Evolutionary conservation across 495 filamentous ascomycete genomes (phyloP), one percentile per base, ranked within the genome.

Genomic region (Neurospora sp.): DNA sequence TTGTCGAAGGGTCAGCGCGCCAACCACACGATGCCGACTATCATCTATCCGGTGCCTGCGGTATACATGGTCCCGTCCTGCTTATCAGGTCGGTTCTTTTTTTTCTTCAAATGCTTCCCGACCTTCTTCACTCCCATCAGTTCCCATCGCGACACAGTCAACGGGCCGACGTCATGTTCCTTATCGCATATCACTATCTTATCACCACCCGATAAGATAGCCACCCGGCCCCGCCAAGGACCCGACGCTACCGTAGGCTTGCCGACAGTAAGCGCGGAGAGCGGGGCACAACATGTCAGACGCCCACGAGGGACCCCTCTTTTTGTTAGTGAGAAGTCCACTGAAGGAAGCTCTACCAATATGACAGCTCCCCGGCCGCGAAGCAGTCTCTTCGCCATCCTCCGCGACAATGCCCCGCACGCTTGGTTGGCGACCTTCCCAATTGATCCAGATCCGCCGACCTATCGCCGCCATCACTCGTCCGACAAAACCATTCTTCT

Each of bases 371-470:
- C n/a, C 42, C 42, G n/a, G 44, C 10, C 20, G 44, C 46, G 46
- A 27, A 27, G n/a, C 61, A 69, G 14, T 71, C 37, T 69, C 41
- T 44, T 46, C n/a, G 42, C 74, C 69, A 5, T 42, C 40, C 20
- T 44, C 44, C 71, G 61, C 53, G 70, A 70, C 73, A 59, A 82
- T 83, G 82, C 82, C 82, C 82, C 82, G 80, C 82, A 83, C 75
- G 44, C 69, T 76, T 72, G 76, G 79, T 76, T 75, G 73, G 72
- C 78, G 80, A 79, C 79, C 78, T 76, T 74, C 76, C 77, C 76
- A 61, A 76, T 78, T 76, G 59, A 73, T 71, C 68, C 74, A 59
- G 48, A 16, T 31, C 12, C 22, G 53, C 22, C 20, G 53, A 16
- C 12, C 11, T 3, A 31, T 31, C 27, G 27, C 27, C 27, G 27